Base-by-base conservation (phyloP, 192 early-diverging fungal genomes). In the Lobosporangium transversale region DNA sequence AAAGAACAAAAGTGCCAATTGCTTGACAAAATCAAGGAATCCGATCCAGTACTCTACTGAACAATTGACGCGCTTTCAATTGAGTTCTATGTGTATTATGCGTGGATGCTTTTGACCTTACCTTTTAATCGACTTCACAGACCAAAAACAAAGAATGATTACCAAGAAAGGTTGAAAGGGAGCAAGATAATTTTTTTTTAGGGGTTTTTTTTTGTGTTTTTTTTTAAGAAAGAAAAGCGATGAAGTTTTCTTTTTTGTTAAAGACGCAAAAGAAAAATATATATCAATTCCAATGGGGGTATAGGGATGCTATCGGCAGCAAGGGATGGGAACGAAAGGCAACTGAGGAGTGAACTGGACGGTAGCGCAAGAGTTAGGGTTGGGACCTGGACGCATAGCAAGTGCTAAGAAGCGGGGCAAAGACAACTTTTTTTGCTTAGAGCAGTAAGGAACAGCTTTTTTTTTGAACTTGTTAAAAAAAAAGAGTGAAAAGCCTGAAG, bases 251-350 rank as follows among this genome's bases (percentile, higher is more conserved):
- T 40, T 14, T 32, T 61, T 61, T 61, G 24, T 49, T 49, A 35
- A 62, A 37, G 23, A 54, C 64, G 53, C 14, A 40, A 60, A 33
- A 59, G 35, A 58, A 42, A 71, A 58, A 58, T 47, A 48, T 24
- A 49, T 60, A 35, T 45, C 24, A 63, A 70, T 40, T 14, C 17
- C 8, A 36, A 54, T 26, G 18, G n/a, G 63, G 63, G 52, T 49
- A 50, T 75, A 75, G 63, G 50, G 62, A 75, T 66, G 70, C 70
- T 75, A 75, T 75, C 70, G 70, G 70, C 70, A 75, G 70, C 70
- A 75, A 35, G 70, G 70, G 58, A 75, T 75, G 70, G 70, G 70
- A 75, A 75, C 70, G 30, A 75, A 75, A 40, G 70, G 70, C 56
- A 75, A 59, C 47, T 66, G 57, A 11, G 70, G 70, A 49, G 70